Evolutionary conservation across 2,329 filamentous ascomycete genomes (phyloP), one percentile per base, ranked within the genome.

Genomic region (Phialophora macrospora): DNA sequence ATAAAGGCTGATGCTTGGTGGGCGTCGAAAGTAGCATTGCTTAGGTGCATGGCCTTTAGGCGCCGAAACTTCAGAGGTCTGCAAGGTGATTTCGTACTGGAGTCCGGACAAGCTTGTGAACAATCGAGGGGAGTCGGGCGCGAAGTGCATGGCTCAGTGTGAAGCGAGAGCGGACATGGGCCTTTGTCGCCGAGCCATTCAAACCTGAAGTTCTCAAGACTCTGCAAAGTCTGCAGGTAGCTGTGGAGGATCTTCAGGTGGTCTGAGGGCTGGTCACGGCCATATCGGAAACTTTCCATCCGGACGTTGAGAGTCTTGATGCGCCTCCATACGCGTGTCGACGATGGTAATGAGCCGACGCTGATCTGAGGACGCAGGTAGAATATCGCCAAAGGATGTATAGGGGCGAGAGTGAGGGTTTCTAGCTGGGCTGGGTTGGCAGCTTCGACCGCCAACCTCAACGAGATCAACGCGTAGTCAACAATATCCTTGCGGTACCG

Each of bases 381-480:
- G 71, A 90, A 84, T 59, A 96, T 86, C 7, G 89, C 90, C 1
- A 87, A 85, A 0, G 91, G 88, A 72, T 96, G 92, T 9, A 96
- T 85, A 1, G 87, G 86, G 12, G 87, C 85, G 1, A 96, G 83
- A 0, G 90, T 90, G 2, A 97, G 82, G 66, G 88, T 89, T 68
- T 83, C 81, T 14, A 97, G 84, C 64, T 83, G 84, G 58, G 80
- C 81, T 56, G 95, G 79, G 1, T 88, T 86, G 9, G 88, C 86
- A 61, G 89, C 85, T 80, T 96, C 93, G 32, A 96, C 79, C 12
- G 93, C 90, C 69, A 96, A 92, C 69, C 92, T 89, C 62, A 96
- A 80, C 70, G 91, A 95, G 75, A 96, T 92, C 67, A 97, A 87
- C 3, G 92, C 92, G 74, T 95, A 96, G 82, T 96, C 93, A 66